Percentiles rank a stretch among this genome's conserved stretches.
Evolutionary conservation across 495 filamentous ascomycete species (phyloP).

Genomic region (Xylaria nigripes): DNA sequence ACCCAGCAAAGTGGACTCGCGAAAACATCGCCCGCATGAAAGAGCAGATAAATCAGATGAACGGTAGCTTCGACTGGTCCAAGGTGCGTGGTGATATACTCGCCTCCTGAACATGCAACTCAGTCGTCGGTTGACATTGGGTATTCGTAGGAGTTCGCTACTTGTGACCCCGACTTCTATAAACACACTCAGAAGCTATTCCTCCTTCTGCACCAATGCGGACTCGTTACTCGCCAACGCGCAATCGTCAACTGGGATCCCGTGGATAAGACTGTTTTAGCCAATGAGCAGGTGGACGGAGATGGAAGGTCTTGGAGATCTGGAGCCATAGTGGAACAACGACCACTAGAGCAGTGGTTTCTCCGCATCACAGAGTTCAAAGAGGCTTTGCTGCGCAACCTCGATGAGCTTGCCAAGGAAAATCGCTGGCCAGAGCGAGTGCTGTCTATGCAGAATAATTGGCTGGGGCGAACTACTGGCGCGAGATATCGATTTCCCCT

Average conservation of each 20-base stretch:
- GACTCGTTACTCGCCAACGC: slow-evolving; percentile 69
- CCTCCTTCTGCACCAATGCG: slow-evolving; percentile 59
- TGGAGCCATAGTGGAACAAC: slow-evolving; percentile 75
- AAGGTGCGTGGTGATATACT: slow-evolving; percentile 48
- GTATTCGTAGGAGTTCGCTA: slow-evolving; percentile 61
- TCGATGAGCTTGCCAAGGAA: slow-evolving; percentile 54
- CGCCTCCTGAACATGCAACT: not conserved
- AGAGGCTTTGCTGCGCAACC: slow-evolving; percentile 62
- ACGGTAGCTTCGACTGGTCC: slow-evolving; percentile 74
- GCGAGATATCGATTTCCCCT: slow-evolving; percentile 60
- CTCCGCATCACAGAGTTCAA: slow-evolving; percentile 73
- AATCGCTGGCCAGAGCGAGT: slow-evolving; percentile 75
- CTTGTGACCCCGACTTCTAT: slow-evolving; percentile 77
- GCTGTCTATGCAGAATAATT: slow-evolving; percentile 76
- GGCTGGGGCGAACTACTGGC: slow-evolving; percentile 73
- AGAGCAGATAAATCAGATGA: slow-evolving; percentile 66
- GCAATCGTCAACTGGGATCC: slow-evolving; percentile 86
- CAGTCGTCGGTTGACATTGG: slow-evolving; percentile 10
- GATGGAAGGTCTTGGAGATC: slow-evolving; percentile 82
- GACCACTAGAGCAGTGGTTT: slow-evolving; percentile 82
- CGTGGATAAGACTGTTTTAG: slow-evolving; percentile 79
- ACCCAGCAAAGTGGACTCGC: slow-evolving; percentile 71
- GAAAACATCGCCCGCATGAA: slow-evolving; percentile 79
- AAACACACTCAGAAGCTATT: slow-evolving; percentile 84
- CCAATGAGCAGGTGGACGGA: slow-evolving; percentile 84